Evolutionary conservation across 2,329 filamentous ascomycete species (phyloP).

Genomic region (Trichophaea hybrida): DNA sequence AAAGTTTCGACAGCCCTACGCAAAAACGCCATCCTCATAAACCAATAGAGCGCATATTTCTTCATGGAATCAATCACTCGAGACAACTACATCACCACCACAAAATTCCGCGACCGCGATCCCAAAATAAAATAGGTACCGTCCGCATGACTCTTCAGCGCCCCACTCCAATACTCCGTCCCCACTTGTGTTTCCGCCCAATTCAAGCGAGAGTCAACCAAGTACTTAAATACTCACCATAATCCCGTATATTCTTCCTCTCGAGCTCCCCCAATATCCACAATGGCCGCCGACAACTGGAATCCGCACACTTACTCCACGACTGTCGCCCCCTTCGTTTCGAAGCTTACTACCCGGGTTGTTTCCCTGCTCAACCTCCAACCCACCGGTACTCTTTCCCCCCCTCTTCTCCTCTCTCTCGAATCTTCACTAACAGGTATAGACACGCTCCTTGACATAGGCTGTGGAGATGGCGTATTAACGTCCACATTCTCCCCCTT

Average conservation of each 20-base stretch:
- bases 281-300: slow-evolving; percentile 13
- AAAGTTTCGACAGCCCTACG: no score
- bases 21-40: no score
- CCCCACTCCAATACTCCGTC: not conserved
- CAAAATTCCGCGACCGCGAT: no score
- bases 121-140: no score
- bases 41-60: no score
- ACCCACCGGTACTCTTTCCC: slow-evolving; percentile 17
- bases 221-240: not conserved
- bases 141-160: not conserved
- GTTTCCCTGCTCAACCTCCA: slow-evolving; percentile 30
- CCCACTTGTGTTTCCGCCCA: not conserved
- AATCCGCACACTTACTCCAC: slow-evolving; percentile 27
- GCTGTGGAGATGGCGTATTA: slow-evolving; percentile 31
- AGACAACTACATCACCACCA: no score
- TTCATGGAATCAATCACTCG: no score
- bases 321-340: slow-evolving; percentile 33
- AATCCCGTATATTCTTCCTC: not conserved
- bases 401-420: not conserved
- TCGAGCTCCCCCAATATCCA: not conserved
- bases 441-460: slow-evolving; percentile 31
- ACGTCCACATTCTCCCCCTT: slow-evolving; percentile 31
- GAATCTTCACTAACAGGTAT: not conserved
- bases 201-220: not conserved
- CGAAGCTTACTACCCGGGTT: slow-evolving; percentile 32